phyloP scores from a whole-genome alignment of 2,329 filamentous ascomycete species.

The Phyllosticta citrichinensis region DNA sequence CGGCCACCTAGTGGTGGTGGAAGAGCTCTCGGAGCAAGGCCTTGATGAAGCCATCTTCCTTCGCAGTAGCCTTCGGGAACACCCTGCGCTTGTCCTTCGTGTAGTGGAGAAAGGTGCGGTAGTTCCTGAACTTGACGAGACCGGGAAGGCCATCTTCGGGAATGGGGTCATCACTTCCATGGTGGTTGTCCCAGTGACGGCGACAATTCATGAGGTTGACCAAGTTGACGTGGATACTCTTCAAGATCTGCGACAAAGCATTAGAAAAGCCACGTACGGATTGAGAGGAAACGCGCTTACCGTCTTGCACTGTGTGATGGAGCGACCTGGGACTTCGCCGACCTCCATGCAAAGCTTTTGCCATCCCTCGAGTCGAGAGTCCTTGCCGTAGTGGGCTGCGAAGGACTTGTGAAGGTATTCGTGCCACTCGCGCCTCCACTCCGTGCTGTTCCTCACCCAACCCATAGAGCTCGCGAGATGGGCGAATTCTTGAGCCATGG shows the following conservation, averaged over 20 bases:
- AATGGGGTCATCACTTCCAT: not conserved
- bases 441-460: not conserved
- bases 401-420: conserved; percentile 12
- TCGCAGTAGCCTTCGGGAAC: conserved; percentile 17
- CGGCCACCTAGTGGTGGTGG: not conserved
- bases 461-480: conserved; percentile 13
- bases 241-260: conserved; percentile 13
- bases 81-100: not conserved
- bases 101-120: not conserved
- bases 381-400: conserved; percentile 14
- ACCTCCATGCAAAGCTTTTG: conserved; percentile 20
- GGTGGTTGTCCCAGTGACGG: conserved; percentile 12
- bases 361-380: conserved; percentile 15
- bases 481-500: conserved; percentile 13
- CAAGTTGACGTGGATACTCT: conserved; percentile 18
- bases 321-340: conserved; percentile 13
- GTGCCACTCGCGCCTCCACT: not conserved
- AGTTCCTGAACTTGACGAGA: not conserved
- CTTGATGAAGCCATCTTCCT: conserved; percentile 17
- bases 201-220: conserved; percentile 18
- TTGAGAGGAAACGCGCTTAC: conserved; percentile 6
- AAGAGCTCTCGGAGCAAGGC: conserved; percentile 12
- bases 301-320: conserved; percentile 21
- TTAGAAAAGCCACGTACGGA: too few relatives aligned
- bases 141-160: not conserved